Evolutionary conservation across 768 basidiomycete species (phyloP).

Genomic region (Serendipita sp.): DNA sequence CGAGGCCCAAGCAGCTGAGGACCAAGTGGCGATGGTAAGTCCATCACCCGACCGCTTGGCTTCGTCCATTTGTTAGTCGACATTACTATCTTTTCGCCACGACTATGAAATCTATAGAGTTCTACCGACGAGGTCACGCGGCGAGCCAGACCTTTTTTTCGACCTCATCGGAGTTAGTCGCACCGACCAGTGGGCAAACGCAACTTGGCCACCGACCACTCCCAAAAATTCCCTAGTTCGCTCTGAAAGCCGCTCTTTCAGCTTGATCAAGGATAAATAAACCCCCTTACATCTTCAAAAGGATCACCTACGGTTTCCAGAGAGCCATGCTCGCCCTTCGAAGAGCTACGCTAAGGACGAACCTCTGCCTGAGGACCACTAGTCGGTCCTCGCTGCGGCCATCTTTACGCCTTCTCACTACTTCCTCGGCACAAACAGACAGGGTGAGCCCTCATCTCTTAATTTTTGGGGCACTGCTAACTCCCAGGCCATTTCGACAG

Average conservation of each 20-base stretch:
- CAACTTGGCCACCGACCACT: neutral
- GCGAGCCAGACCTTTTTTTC: neutral
- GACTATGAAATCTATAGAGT: too few relatives aligned
- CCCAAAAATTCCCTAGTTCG: neutral
- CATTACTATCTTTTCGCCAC: too few relatives aligned
- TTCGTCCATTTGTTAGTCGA: too few relatives aligned
- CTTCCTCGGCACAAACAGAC: neutral
- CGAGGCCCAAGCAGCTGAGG: too few relatives aligned
- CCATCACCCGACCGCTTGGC: too few relatives aligned
- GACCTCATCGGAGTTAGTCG: neutral
- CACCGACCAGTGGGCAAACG: neutral
- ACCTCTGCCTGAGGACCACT: neutral
- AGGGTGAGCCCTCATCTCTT: neutral
- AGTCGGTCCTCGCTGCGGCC: neutral
- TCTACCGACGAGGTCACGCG: too few relatives aligned
- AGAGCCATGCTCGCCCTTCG: neutral
- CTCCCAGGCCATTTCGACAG: slow-evolving; percentile 23
- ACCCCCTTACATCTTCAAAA: neutral
- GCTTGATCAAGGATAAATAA: neutral
- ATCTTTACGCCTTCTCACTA: neutral
- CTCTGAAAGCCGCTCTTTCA: neutral
- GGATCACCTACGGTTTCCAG: neutral
- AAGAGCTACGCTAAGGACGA: neutral
- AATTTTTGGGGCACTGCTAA: neutral
- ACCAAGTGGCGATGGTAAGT: too few relatives aligned